Conservation (phyloP, 768 basidiomycete genomes). For the Boletus rubescentipes region DNA sequence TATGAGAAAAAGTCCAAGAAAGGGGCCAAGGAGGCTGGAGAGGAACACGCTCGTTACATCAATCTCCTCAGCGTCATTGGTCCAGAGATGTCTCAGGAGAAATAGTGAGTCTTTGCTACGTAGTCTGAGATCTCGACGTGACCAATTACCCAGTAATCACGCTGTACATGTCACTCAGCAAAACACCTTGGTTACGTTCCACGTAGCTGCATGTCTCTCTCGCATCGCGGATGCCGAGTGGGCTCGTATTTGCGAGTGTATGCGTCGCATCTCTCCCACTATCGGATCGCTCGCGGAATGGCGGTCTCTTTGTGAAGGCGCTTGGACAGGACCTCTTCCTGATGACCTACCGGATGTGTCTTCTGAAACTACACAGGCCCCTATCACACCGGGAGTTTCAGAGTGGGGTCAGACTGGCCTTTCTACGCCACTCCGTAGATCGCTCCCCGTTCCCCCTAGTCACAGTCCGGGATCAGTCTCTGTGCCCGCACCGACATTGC, state of each 20-base stretch:
- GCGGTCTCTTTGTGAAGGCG: slow-evolving; percentile 73
- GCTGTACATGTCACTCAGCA: slow-evolving; percentile 58
- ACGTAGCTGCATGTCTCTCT: slow-evolving; percentile 61
- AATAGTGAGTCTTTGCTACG: slow-evolving; percentile 52
- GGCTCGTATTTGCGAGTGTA: slow-evolving; percentile 67
- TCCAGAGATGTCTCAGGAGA: slow-evolving; percentile 77
- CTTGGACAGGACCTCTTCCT: slow-evolving; percentile 53
- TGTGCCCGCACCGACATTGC: neutral
- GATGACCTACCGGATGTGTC: slow-evolving; percentile 27
- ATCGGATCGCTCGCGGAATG: slow-evolving; percentile 74
- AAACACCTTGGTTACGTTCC: slow-evolving; percentile 56
- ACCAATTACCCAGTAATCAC: slow-evolving; percentile 53
- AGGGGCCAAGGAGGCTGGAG: slow-evolving; percentile 59
- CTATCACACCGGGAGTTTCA: slow-evolving; percentile 14
- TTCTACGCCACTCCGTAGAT: slow-evolving; percentile 18
- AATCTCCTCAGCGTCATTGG: slow-evolving; percentile 68
- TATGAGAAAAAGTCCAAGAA: slow-evolving; percentile 85
- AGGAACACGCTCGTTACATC: slow-evolving; percentile 79
- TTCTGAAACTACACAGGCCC: neutral
- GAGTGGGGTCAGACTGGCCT: slow-evolving; percentile 31
- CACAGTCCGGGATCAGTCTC: slow-evolving; percentile 14
- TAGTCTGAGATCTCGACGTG: neutral
- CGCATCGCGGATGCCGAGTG: slow-evolving; percentile 81
- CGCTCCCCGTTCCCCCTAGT: slow-evolving; percentile 23
- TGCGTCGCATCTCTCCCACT: slow-evolving; percentile 62